Conservation (phyloP, 2,329 filamentous ascomycete genomes). For the Alternaria tenuissima region DNA sequence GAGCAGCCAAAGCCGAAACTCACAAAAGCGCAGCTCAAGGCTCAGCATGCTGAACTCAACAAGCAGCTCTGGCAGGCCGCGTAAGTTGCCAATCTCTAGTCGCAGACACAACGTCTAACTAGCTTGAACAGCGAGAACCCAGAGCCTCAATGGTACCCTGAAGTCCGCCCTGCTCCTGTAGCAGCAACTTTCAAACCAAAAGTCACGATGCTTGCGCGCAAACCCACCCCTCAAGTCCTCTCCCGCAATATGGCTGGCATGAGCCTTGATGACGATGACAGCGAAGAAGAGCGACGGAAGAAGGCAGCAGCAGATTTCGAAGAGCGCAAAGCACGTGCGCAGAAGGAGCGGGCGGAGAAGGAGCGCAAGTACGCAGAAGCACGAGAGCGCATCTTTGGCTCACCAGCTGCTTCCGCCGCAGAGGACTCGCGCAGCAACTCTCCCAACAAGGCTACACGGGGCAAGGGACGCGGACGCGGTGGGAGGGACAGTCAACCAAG, state of each 20-base stretch:
- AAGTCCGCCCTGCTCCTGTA: constrained; percentile 70
- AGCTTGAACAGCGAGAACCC: constrained; percentile 69
- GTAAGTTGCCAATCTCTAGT: constrained; percentile 59
- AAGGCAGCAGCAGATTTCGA: constrained; percentile 73
- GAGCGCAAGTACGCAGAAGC: constrained; percentile 89
- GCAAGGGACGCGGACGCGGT: constrained; percentile 50
- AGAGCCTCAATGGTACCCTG: constrained; percentile 77
- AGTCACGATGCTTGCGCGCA: constrained; percentile 85
- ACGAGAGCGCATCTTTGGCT: constrained; percentile 85
- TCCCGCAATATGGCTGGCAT: constrained; percentile 63
- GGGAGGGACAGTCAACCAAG: constrained; percentile 50
- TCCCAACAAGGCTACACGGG: constrained; percentile 42
- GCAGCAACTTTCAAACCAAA: constrained; percentile 79
- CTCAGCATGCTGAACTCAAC: constrained; percentile 83
- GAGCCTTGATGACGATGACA: constrained; percentile 64
- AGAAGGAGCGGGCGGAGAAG: constrained; percentile 85
- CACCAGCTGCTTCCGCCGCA: constrained; percentile 50
- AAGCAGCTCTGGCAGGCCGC: constrained; percentile 89
- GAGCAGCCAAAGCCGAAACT: constrained; percentile 59
- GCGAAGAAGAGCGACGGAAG: constrained; percentile 68
- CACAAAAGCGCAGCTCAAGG: constrained; percentile 78
- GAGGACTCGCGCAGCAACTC: constrained; percentile 49
- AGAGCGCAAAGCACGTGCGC: constrained; percentile 79
- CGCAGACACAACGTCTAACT: constrained; percentile 22
- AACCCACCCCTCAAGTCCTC: constrained; percentile 70